Conservation (phyloP, 257 asterid species). For the Solanum tarapatanum region DNA sequence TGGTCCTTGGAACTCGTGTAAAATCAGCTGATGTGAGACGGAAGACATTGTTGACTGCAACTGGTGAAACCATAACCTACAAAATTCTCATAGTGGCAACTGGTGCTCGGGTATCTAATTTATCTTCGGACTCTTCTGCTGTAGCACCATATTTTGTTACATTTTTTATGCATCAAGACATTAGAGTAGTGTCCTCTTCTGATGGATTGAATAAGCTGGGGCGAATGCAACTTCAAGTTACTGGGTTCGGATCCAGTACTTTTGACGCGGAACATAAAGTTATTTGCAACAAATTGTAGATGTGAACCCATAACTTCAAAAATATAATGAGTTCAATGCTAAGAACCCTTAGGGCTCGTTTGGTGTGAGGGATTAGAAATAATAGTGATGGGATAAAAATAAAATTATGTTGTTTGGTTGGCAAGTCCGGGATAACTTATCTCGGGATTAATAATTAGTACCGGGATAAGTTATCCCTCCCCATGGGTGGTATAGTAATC, state of each 20-base stretch:
- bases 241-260: background rate
- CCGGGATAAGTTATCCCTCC: no score
- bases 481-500: no score
- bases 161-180: background rate
- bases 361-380: no score
- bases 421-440: no score
- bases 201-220: background rate
- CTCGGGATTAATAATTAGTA: no score
- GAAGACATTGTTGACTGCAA: conserved; percentile 66
- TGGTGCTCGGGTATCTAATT: conserved; percentile 87
- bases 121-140: conserved; percentile 7
- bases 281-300: background rate
- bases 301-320: background rate
- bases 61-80: conserved; percentile 91
- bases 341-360: no score
- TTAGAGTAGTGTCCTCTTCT: background rate
- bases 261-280: background rate
- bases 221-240: background rate
- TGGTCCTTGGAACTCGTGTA: conserved; percentile 77
- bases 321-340: background rate
- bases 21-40: conserved; percentile 78
- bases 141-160: background rate
- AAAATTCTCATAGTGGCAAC: conserved; percentile 76
- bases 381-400: no score
- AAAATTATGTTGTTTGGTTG: no score